phyloP scores from a whole-genome alignment of 495 filamentous ascomycete species.

The Annulohypoxylon stygium region DNA sequence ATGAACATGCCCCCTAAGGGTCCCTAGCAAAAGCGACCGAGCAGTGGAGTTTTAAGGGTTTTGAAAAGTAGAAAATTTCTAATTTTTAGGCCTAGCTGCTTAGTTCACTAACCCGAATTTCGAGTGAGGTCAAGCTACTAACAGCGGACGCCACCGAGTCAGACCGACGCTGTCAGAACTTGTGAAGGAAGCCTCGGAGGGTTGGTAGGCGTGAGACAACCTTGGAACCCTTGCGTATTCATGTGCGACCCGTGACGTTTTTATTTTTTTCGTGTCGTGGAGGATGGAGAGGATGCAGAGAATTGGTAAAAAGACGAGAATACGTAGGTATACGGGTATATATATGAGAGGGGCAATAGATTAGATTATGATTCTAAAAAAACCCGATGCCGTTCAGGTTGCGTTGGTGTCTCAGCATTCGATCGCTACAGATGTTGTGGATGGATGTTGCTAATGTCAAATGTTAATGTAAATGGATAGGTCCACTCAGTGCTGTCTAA shows the following conservation, averaged over 20 bases:
- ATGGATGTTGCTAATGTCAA: no score
- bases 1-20: constrained; percentile 7
- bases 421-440: background rate
- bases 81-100: constrained; percentile 12
- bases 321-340: background rate
- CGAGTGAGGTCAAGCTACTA: constrained; percentile 15
- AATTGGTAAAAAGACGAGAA: constrained; percentile 3
- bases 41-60: constrained; percentile 31
- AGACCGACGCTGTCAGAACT: constrained; percentile 15
- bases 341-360: background rate
- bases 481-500: no score
- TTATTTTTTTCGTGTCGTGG: constrained; percentile 12
- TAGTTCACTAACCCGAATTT: constrained; percentile 19
- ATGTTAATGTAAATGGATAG: no score
- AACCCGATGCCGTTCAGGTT: constrained; percentile 3
- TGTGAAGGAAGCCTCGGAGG: constrained; percentile 11
- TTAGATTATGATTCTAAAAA: constrained; percentile 6
- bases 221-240: constrained; percentile 25
- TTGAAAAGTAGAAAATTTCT: constrained; percentile 17
- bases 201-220: constrained; percentile 26
- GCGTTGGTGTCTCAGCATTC: constrained; percentile 21
- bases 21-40: constrained; percentile 26
- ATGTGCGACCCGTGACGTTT: constrained; percentile 28
- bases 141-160: constrained; percentile 20
- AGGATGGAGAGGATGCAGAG: constrained; percentile 1